Evolutionary conservation across 164 flowering plant species (phyloP).

Genomic region (Chimonanthus salicifolius): DNA sequence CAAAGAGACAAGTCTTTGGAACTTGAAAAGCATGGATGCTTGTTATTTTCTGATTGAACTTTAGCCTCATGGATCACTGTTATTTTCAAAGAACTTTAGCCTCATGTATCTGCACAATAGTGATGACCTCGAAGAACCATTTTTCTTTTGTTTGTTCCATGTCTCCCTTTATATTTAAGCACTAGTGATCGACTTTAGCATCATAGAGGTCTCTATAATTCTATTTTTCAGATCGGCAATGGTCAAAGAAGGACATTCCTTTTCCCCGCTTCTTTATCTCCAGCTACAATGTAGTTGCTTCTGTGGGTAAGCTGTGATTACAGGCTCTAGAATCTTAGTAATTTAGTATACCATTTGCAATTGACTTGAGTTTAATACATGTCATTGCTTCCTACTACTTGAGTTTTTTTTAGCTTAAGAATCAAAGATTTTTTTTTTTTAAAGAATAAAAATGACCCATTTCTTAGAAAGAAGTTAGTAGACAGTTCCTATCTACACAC

Average conservation of each 20-base stretch:
- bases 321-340: not conserved
- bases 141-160: not conserved
- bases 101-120: conserved; percentile 4
- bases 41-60: too few relatives aligned
- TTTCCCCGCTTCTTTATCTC: not conserved
- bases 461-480: not conserved
- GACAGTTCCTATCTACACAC: too few relatives aligned
- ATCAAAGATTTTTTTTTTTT: too few relatives aligned
- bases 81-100: conserved; percentile 5
- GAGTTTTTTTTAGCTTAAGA: not conserved
- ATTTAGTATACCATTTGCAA: not conserved
- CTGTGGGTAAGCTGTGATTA: not conserved
- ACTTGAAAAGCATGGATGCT: conserved; percentile 6
- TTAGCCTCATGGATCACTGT: not conserved
- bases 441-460: not conserved
- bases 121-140: not conserved
- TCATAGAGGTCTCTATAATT: not conserved
- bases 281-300: not conserved
- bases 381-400: not conserved
- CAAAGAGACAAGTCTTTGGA: not conserved
- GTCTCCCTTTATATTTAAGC: not conserved
- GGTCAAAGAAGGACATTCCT: too few relatives aligned
- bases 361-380: not conserved
- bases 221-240: not conserved
- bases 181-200: too few relatives aligned